Evolutionary conservation across 1,139 yeast genomes (phyloP).

Genomic region (Suzukiozyma palmioleophila): DNA sequence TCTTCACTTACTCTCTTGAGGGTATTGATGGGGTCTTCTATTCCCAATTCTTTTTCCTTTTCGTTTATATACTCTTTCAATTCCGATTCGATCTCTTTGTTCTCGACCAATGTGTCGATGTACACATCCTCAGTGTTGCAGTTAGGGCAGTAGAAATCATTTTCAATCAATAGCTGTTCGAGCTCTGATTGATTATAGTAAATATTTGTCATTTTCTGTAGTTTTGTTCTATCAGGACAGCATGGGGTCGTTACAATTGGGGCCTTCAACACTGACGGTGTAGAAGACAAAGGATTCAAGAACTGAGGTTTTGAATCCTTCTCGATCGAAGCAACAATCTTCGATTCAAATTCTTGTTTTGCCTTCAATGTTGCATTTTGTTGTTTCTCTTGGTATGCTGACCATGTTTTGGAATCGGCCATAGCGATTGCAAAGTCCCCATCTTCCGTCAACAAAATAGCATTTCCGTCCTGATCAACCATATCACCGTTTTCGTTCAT

Average conservation of each 20-base stretch:
- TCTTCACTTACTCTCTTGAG: constrained; percentile 20
- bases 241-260: constrained; percentile 86
- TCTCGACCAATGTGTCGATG: constrained; percentile 65
- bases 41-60: constrained; percentile 36
- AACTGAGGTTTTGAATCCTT: constrained; percentile 40
- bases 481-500: constrained; percentile 45
- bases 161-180: constrained; percentile 72
- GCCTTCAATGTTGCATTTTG: constrained; percentile 49
- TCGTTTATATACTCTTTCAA: constrained; percentile 49
- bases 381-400: constrained; percentile 70
- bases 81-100: constrained; percentile 52
- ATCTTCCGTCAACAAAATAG: constrained; percentile 83
- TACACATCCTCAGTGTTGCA: constrained; percentile 73
- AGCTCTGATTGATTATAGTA: constrained; percentile 41
- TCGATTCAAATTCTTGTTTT: constrained; percentile 35
- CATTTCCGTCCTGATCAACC: constrained; percentile 61
- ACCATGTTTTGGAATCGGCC: constrained; percentile 94
- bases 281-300: constrained; percentile 60
- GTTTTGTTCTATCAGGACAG: constrained; percentile 54
- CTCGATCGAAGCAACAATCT: constrained; percentile 31
- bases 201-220: constrained; percentile 46
- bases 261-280: constrained; percentile 55
- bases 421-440: constrained; percentile 94
- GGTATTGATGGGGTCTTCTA: constrained; percentile 33
- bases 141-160: constrained; percentile 87